A percentile compares a stretch with the other conserved stretches of the same genome.
These are phyloP conservation scores for Pochonia chlamydosporia DNA, from an alignment of 2,329 filamentous ascomycete genomes.

Conservation along the genomic window DNA sequence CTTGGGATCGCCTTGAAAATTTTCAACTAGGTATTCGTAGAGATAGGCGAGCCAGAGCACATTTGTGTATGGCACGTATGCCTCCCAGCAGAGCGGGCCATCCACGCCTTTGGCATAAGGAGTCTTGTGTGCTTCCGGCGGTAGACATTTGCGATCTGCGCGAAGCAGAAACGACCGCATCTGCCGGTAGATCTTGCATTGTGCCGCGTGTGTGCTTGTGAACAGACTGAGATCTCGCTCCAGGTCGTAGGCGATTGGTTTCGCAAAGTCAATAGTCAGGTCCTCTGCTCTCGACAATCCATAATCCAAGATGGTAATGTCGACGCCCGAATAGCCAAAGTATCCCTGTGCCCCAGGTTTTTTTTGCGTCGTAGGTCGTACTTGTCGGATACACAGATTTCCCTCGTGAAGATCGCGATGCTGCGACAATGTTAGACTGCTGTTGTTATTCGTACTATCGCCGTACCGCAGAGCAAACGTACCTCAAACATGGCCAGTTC, in stretches of 20 bases:
- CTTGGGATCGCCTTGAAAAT: slow-evolving; percentile 41
- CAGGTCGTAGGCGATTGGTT: slow-evolving; percentile 49
- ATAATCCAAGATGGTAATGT: slow-evolving; percentile 61
- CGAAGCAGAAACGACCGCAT: slow-evolving; percentile 53
- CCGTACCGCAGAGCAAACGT: slow-evolving; percentile 8
- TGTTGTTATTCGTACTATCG: neutral
- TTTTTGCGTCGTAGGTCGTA: slow-evolving; percentile 26
- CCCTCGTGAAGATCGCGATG: slow-evolving; percentile 62
- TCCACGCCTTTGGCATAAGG: slow-evolving; percentile 41
- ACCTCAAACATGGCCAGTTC: slow-evolving; percentile 55
- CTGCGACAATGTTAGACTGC: slow-evolving; percentile 26
- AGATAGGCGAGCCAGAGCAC: slow-evolving; percentile 60
- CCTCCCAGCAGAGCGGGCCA: slow-evolving; percentile 48
- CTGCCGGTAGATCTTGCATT: slow-evolving; percentile 57
- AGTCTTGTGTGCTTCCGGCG: slow-evolving; percentile 38
- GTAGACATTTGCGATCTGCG: slow-evolving; percentile 44
- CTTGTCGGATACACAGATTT: slow-evolving; percentile 53
- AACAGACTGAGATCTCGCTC: slow-evolving; percentile 56
- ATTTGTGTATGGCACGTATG: slow-evolving; percentile 55
- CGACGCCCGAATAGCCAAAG: slow-evolving; percentile 55
- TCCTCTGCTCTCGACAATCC: slow-evolving; percentile 55
- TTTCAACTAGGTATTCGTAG: slow-evolving; percentile 44
- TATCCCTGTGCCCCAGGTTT: slow-evolving; percentile 25
- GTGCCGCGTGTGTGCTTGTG: slow-evolving; percentile 51
- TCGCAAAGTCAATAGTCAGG: slow-evolving; percentile 26